Conservation (phyloP, 106 monocot species). For the Iris macrosiphon region DNA sequence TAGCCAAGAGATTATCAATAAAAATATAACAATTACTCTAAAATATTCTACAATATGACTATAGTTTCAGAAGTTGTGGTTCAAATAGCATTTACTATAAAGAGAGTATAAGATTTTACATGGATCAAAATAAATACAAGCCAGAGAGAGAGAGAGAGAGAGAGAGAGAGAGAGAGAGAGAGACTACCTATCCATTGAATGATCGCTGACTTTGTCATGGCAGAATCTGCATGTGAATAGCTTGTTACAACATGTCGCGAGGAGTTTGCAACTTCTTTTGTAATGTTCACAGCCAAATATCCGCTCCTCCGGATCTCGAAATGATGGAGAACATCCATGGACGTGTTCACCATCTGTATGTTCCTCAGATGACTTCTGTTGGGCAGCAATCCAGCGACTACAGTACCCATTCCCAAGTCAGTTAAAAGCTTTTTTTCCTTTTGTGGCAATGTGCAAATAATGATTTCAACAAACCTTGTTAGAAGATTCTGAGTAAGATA, state of each 20-base stretch:
- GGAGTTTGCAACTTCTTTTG: constrained; percentile 84
- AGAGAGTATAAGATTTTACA: too few relatives aligned
- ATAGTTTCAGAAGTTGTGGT: too few relatives aligned
- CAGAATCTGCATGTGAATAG: constrained; percentile 90
- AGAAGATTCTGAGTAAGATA: constrained; percentile 92
- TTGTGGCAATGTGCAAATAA: too few relatives aligned
- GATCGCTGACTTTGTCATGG: constrained; percentile 94
- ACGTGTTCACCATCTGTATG: constrained; percentile 18
- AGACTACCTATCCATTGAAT: constrained; percentile 85
- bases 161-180: too few relatives aligned
- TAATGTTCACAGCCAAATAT: constrained; percentile 89
- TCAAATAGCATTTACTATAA: too few relatives aligned
- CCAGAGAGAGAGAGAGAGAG: too few relatives aligned
- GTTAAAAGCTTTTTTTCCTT: too few relatives aligned
- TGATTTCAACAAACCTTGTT: constrained; percentile 83
- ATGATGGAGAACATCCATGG: constrained; percentile 65
- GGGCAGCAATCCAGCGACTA: constrained; percentile 90
- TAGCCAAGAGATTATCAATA: too few relatives aligned
- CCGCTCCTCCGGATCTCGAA: constrained; percentile 57
- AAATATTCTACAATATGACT: too few relatives aligned
- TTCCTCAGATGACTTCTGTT: constrained; percentile 67
- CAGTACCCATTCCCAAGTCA: constrained; percentile 3
- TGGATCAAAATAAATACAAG: too few relatives aligned
- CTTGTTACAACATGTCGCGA: constrained; percentile 89
- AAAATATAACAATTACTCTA: too few relatives aligned